Conservation (phyloP, 1,139 yeast species). For the Yamadazyma diddensiae region DNA sequence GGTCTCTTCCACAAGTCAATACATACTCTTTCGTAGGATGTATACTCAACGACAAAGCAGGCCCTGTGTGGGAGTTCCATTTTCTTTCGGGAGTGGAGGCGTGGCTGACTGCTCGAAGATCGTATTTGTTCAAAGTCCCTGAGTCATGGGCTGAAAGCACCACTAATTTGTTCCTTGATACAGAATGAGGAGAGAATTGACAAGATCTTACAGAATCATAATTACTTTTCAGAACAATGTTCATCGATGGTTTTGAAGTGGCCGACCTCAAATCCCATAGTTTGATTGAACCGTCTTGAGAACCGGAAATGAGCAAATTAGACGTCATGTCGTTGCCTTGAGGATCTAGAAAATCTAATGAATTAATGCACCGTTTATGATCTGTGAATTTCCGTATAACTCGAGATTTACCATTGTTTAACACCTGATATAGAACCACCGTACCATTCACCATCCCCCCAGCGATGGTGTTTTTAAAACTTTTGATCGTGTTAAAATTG, state of each 20-base stretch:
- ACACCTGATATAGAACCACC: slow-evolving; percentile 31
- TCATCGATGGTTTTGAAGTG: slow-evolving; percentile 40
- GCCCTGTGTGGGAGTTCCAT: slow-evolving; percentile 88
- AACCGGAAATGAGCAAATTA: slow-evolving; percentile 70
- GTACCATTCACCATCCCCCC: slow-evolving; percentile 44
- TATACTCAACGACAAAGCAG: slow-evolving; percentile 85
- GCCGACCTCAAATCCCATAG: slow-evolving; percentile 81
- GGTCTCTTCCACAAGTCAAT: slow-evolving; percentile 92
- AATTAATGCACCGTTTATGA: slow-evolving; percentile 78
- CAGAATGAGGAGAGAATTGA: slow-evolving; percentile 54
- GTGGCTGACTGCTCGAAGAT: slow-evolving; percentile 46
- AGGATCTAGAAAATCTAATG: slow-evolving; percentile 57
- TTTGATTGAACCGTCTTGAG: slow-evolving; percentile 87
- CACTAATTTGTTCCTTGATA: slow-evolving; percentile 30
- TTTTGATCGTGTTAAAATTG: slow-evolving; percentile 41
- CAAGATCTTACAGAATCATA: slow-evolving; percentile 65
- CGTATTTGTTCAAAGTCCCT: slow-evolving; percentile 85
- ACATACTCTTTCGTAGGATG: slow-evolving; percentile 82
- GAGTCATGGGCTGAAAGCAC: slow-evolving; percentile 75
- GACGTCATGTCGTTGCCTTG: slow-evolving; percentile 29
- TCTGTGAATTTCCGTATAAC: slow-evolving; percentile 53
- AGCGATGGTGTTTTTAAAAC: slow-evolving; percentile 34
- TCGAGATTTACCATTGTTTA: slow-evolving; percentile 36
- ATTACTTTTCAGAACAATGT: slow-evolving; percentile 46
- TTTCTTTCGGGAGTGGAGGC: slow-evolving; percentile 56